Percentiles rank a stretch among this genome's conserved stretches.
phyloP scores from a whole-genome alignment of 192 early-diverging fungal species.

The Pilaira anomala region DNA sequence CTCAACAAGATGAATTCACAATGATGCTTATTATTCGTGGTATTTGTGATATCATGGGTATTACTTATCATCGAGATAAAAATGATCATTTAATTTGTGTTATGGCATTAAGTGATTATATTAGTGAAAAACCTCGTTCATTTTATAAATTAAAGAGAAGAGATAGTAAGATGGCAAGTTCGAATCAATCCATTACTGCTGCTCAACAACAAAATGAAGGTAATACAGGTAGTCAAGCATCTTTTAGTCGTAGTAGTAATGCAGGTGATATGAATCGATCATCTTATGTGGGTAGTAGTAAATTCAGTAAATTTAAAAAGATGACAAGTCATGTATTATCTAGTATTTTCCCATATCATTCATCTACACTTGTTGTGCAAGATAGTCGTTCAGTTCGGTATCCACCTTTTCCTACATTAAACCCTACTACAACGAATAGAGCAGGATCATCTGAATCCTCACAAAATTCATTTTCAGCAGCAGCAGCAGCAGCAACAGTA shows the following conservation, averaged over 20 bases:
- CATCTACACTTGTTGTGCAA: slow-evolving; percentile 7
- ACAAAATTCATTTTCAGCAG: background rate
- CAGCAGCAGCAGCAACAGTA: background rate
- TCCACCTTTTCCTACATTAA: slow-evolving; percentile 3
- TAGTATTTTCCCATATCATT: slow-evolving; percentile 15
- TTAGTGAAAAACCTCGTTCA: slow-evolving; percentile 3
- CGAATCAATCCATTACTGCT: background rate
- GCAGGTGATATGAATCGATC: slow-evolving; percentile 6
- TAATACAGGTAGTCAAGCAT: slow-evolving; percentile 12
- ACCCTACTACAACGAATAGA: background rate
- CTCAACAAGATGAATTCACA: slow-evolving; percentile 16
- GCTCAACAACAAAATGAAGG: background rate
- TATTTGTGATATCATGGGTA: slow-evolving; percentile 32
- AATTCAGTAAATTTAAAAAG: slow-evolving; percentile 13
- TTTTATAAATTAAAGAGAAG: slow-evolving; percentile 14
- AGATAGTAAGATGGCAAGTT: slow-evolving; percentile 10
- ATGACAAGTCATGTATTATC: slow-evolving; percentile 18
- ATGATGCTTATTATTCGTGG: slow-evolving; percentile 25
- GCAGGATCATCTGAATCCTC: slow-evolving; percentile 2
- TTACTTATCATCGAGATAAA: slow-evolving; percentile 28
- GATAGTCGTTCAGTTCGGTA: background rate
- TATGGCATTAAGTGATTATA: slow-evolving; percentile 23
- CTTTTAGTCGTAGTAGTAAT: slow-evolving; percentile 9
- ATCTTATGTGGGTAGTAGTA: slow-evolving; percentile 6
- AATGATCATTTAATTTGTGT: slow-evolving; percentile 22